phyloP scores from a whole-genome alignment of 495 filamentous ascomycete genomes.

The Rhypophila decipiens region DNA sequence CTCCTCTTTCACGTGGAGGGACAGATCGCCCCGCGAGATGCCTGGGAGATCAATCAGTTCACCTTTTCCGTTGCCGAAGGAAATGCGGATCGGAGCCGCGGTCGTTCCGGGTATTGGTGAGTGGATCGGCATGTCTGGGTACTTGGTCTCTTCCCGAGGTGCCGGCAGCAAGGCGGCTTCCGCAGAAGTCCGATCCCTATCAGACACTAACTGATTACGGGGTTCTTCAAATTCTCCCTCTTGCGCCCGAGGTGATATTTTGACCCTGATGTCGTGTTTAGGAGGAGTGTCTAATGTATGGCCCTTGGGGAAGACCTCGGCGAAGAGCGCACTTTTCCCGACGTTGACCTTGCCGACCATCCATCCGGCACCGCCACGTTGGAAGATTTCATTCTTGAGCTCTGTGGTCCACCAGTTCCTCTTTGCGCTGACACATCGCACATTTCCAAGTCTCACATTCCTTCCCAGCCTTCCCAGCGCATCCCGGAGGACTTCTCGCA shows the following conservation, averaged over 20 bases:
- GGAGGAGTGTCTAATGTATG: slow-evolving; percentile 38
- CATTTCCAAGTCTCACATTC: slow-evolving; percentile 69
- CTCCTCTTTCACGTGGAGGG: slow-evolving; percentile 57
- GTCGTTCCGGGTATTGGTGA: slow-evolving; percentile 89
- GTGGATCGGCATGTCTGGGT: slow-evolving; percentile 73
- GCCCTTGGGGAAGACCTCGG: slow-evolving; percentile 79
- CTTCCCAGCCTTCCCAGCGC: slow-evolving; percentile 55
- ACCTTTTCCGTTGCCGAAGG: slow-evolving; percentile 75
- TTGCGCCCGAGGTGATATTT: neutral
- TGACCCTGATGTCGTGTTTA: slow-evolving; percentile 26
- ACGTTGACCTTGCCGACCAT: slow-evolving; percentile 98
- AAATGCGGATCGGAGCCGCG: slow-evolving; percentile 83
- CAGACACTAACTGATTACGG: neutral
- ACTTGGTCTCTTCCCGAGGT: slow-evolving; percentile 60
- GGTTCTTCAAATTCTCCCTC: neutral
- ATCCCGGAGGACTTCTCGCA: slow-evolving; percentile 65
- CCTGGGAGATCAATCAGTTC: slow-evolving; percentile 93
- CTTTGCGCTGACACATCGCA: slow-evolving; percentile 77
- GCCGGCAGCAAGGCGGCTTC: slow-evolving; percentile 62
- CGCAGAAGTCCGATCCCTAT: slow-evolving; percentile 14
- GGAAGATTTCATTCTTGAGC: slow-evolving; percentile 75
- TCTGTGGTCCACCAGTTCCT: slow-evolving; percentile 81
- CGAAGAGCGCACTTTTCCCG: slow-evolving; percentile 88
- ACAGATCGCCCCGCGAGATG: slow-evolving; percentile 64
- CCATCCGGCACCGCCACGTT: slow-evolving; percentile 83